phyloP scores from a whole-genome alignment of 2,329 filamentous ascomycete genomes.

The Mollisia scopiformis region DNA sequence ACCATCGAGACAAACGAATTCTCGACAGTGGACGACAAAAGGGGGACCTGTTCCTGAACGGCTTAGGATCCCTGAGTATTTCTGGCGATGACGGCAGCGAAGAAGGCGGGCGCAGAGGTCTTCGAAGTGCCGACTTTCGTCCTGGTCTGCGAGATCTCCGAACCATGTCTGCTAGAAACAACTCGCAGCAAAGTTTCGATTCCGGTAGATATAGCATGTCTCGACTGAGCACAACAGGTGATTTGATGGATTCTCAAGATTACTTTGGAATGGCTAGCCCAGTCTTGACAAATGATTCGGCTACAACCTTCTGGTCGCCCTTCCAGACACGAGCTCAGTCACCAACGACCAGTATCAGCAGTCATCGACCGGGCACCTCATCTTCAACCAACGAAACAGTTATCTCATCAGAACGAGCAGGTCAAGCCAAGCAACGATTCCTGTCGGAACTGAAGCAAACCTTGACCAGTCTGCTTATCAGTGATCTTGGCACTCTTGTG shows the following conservation, averaged over 20 bases:
- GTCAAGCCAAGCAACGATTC: slow-evolving; percentile 77
- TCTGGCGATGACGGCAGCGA: slow-evolving; percentile 45
- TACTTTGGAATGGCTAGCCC: slow-evolving; percentile 72
- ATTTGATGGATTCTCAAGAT: slow-evolving; percentile 71
- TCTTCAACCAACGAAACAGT: slow-evolving; percentile 70
- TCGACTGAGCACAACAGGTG: slow-evolving; percentile 59
- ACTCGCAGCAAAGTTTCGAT: slow-evolving; percentile 71
- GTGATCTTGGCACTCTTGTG: slow-evolving; percentile 84
- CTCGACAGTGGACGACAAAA: slow-evolving; percentile 50
- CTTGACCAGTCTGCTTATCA: slow-evolving; percentile 81
- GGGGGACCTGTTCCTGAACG: slow-evolving; percentile 49
- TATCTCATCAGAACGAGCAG: slow-evolving; percentile 55
- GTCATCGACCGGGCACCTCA: slow-evolving; percentile 65
- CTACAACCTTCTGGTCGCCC: slow-evolving; percentile 86
- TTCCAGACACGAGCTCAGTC: slow-evolving; percentile 70
- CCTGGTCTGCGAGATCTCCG: slow-evolving; percentile 61
- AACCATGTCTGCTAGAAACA: slow-evolving; percentile 60
- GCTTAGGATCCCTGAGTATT: slow-evolving; percentile 49
- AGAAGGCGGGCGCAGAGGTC: slow-evolving; percentile 34
- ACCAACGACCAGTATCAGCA: slow-evolving; percentile 63
- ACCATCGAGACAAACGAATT: slow-evolving; percentile 71
- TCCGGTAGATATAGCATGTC: slow-evolving; percentile 66
- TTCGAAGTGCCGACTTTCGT: slow-evolving; percentile 47
- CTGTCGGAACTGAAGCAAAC: slow-evolving; percentile 76
- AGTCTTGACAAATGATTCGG: slow-evolving; percentile 72